Evolutionary conservation across 1,284 basidiomycete species (phyloP).

Genomic region (Psilocybe mexicana): DNA sequence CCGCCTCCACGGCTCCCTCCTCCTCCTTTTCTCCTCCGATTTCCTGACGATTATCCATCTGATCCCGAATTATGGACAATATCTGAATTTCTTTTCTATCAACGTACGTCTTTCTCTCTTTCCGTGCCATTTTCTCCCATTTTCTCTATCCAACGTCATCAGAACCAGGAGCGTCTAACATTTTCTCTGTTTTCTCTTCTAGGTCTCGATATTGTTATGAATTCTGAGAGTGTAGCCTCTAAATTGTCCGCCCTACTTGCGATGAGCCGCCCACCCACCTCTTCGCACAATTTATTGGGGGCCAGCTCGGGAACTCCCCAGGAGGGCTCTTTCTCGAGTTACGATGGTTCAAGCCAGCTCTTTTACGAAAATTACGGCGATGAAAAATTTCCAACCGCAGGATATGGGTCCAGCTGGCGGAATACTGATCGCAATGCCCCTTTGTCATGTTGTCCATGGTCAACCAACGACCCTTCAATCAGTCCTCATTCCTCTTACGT

Average conservation of each 20-base stretch:
- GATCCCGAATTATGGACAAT: conserved; percentile 12
- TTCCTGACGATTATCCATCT: conserved; percentile 9
- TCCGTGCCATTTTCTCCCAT: background rate
- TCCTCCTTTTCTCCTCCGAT: conserved; percentile 6
- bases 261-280: conserved; percentile 1
- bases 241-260: background rate
- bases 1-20: conserved; percentile 2
- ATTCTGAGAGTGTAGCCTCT: background rate
- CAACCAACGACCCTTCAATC: background rate
- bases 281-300: background rate
- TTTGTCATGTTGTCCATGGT: background rate
- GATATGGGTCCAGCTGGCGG: background rate
- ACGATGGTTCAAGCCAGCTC: background rate
- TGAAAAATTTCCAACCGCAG: conserved; percentile 9
- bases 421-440: background rate
- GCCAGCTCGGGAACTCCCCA: background rate
- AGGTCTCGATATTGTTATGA: conserved; percentile 1
- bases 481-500: background rate
- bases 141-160: background rate
- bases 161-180: background rate
- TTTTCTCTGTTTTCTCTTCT: background rate
- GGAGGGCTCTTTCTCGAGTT: conserved; percentile 1
- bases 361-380: conserved; percentile 9
- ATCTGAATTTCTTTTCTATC: conserved; percentile 11
- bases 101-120: conserved; percentile 7